Evolutionary conservation across 768 basidiomycete genomes (phyloP).

Genomic region (Gloeostereum incarnatum): DNA sequence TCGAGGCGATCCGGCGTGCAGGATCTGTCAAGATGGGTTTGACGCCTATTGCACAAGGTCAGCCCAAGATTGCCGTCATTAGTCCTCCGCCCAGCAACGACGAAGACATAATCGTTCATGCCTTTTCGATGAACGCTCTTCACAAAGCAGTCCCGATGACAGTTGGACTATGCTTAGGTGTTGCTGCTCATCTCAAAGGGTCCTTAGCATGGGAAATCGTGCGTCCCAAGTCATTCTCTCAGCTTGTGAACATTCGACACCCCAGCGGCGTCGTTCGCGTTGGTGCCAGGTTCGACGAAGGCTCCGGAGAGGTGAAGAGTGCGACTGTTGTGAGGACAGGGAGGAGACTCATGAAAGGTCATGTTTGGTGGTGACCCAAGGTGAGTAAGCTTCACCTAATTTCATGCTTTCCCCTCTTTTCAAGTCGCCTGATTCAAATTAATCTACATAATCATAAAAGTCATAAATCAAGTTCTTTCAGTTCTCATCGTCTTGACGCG

Average conservation of each 20-base stretch:
- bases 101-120: constrained; percentile 43
- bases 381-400: too few relatives aligned
- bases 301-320: constrained; percentile 40
- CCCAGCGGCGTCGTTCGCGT: constrained; percentile 64
- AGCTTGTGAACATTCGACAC: constrained; percentile 45
- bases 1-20: constrained; percentile 46
- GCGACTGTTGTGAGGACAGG: constrained; percentile 65
- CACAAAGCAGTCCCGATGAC: constrained; percentile 72
- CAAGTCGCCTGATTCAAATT: too few relatives aligned
- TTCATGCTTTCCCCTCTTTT: too few relatives aligned
- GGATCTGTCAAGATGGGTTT: constrained; percentile 57
- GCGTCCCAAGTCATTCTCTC: constrained; percentile 2
- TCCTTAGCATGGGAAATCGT: constrained; percentile 48
- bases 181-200: constrained; percentile 44
- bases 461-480: too few relatives aligned
- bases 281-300: constrained; percentile 38
- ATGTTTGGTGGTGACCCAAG: constrained; percentile 60
- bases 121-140: constrained; percentile 63
- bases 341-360: constrained; percentile 61
- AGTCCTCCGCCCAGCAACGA: constrained; percentile 22
- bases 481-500: too few relatives aligned
- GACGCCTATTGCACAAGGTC: constrained; percentile 52
- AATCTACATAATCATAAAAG: too few relatives aligned
- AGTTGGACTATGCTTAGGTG: constrained; percentile 59
- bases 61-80: constrained; percentile 63